Evolutionary conservation across 768 basidiomycete genomes (phyloP), one percentile per base, ranked within the genome.

Genomic region (Neoboletus brunneissimus): DNA sequence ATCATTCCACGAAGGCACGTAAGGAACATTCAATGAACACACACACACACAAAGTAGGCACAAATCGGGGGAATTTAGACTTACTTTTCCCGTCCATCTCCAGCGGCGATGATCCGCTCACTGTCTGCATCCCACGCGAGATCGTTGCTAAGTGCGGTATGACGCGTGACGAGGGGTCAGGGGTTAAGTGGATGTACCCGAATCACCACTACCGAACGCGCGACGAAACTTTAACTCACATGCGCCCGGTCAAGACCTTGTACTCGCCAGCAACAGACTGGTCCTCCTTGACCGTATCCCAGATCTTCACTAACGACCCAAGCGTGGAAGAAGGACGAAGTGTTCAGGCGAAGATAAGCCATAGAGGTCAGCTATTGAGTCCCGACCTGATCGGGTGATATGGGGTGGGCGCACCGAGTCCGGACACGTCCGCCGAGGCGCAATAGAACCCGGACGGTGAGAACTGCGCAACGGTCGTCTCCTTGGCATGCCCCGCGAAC

Each of bases 41-140:
- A 48, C 7, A 47, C 49, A 41, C 15, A 7, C 3, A 29, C 38
- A 34, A 23, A 10, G 16, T 4, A 20, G 32, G 12, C 5, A 23
- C 11, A 7, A 10, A 13, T 15, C 1, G 15, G 10, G 9, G 16
- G 5, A 15, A 50, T 0, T 13, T n/a, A 38, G 13, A 52, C 61
- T 18, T 52, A 94, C 92, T 89, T 92, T 65, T 94, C 95, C 56
- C 86, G 81, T 35, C 94, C 94, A 61, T 96, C 92, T 51, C 96
- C 96, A 13, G 91, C 95, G 8, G 88, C 91, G 48, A 98, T 89
- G 55, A 98, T 89, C n/a, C 96, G 82, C 70, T 97, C 96, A 67
- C 89, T 92, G 72, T 98, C 96, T 1, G 89, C 90, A 66, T 98
- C 96, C 96, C 96, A 98, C 12, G 88, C 88, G 22, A 98, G 81